A percentile compares a stretch with the other conserved stretches of the same genome.
phyloP scores from a whole-genome alignment of 1,139 yeast species.

The Yamadazyma taylorii region DNA sequence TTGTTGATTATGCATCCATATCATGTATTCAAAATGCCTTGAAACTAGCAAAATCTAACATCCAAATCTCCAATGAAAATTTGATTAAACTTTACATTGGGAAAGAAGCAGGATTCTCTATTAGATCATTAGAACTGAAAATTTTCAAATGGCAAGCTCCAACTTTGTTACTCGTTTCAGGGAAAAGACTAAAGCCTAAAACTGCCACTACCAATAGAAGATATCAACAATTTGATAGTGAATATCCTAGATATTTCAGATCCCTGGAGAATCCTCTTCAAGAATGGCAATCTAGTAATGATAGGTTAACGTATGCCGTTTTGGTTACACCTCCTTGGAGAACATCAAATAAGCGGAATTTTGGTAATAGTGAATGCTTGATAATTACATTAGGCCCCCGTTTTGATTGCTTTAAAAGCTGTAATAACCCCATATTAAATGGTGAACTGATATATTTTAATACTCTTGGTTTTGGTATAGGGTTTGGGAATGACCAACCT shows the following conservation, averaged over 20 bases:
- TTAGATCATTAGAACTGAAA: conserved; percentile 80
- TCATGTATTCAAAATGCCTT: conserved; percentile 42
- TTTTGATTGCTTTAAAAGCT: conserved; percentile 53
- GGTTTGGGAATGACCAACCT: conserved; percentile 74
- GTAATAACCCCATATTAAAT: conserved; percentile 27
- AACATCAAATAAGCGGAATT: conserved; percentile 65
- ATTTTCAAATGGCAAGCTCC: conserved; percentile 93
- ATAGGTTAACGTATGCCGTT: conserved; percentile 58
- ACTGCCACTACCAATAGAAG: conserved; percentile 45
- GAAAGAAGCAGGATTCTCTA: conserved; percentile 77
- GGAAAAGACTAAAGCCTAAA: conserved; percentile 50
- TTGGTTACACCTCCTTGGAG: conserved; percentile 74
- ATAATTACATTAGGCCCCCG: conserved; percentile 68
- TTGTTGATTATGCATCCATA: conserved; percentile 41
- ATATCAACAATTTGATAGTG: conserved; percentile 50
- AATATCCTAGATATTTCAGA: conserved; percentile 51
- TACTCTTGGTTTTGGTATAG: conserved; percentile 74
- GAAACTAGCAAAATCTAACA: conserved; percentile 17
- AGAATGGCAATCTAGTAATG: conserved; percentile 37
- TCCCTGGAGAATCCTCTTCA: conserved; percentile 29
- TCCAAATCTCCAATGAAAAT: conserved; percentile 35
- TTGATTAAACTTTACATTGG: conserved; percentile 71
- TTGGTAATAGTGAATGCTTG: conserved; percentile 59
- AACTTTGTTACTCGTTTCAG: conserved; percentile 67
- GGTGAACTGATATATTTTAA: conserved; percentile 58